Evolutionary conservation across 495 filamentous ascomycete genomes (phyloP).

Genomic region (Xylaria cubensis): DNA sequence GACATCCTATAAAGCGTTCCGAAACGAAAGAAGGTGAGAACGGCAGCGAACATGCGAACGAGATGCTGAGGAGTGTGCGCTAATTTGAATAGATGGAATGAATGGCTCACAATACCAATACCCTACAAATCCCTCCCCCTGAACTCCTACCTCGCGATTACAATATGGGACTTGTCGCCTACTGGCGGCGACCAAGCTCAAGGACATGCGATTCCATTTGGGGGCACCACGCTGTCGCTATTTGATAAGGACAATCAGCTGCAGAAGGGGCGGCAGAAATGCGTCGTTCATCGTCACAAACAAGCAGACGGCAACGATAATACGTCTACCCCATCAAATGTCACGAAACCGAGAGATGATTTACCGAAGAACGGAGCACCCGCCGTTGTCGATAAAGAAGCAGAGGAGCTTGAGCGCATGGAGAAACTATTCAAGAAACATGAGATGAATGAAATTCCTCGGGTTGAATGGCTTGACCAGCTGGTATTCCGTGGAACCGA

Average conservation of each 20-base stretch:
- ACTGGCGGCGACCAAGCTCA: slow-evolving; percentile 67
- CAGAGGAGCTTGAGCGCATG: slow-evolving; percentile 79
- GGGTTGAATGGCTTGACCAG: slow-evolving; percentile 93
- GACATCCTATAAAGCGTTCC: slow-evolving; percentile 90
- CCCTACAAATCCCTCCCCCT: slow-evolving; percentile 79
- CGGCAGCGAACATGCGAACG: neutral
- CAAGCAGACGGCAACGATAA: slow-evolving; percentile 86
- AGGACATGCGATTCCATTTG: slow-evolving; percentile 86
- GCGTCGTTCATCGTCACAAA: slow-evolving; percentile 79
- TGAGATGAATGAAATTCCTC: slow-evolving; percentile 93
- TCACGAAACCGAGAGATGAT: slow-evolving; percentile 56
- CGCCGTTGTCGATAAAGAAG: slow-evolving; percentile 60
- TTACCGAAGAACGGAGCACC: slow-evolving; percentile 29
- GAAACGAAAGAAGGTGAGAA: slow-evolving; percentile 64
- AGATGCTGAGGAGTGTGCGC: slow-evolving; percentile 4
- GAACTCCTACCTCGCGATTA: slow-evolving; percentile 86
- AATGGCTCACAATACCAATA: slow-evolving; percentile 91
- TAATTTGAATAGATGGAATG: slow-evolving; percentile 73
- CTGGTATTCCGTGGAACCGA: slow-evolving; percentile 88
- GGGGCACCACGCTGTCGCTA: slow-evolving; percentile 86
- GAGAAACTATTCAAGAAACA: slow-evolving; percentile 95
- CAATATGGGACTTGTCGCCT: slow-evolving; percentile 92
- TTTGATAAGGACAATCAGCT: slow-evolving; percentile 91
- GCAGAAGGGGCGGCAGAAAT: slow-evolving; percentile 91
- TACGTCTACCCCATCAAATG: slow-evolving; percentile 76